These are phyloP conservation scores for Phytophthora palmivora DNA, from an alignment of 352 stramenopile genomes.

Conservation along the genomic window DNA sequence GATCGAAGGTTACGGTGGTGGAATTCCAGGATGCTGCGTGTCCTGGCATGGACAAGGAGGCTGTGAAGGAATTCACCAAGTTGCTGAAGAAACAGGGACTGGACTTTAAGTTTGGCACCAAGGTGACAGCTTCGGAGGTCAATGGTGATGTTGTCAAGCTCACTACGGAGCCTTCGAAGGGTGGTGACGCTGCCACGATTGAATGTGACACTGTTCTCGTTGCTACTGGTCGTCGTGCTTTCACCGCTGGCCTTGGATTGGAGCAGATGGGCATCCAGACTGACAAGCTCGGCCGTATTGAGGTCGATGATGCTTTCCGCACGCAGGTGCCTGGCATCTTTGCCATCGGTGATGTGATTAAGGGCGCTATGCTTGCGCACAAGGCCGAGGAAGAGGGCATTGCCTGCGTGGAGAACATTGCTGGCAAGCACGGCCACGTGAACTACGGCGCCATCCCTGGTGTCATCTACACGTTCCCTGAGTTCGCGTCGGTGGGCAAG, in stretches of 20 bases:
- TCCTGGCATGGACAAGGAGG: conserved; percentile 93
- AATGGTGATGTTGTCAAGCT: conserved; percentile 94
- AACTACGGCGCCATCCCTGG: conserved; percentile 99
- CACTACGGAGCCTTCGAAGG: conserved; percentile 92
- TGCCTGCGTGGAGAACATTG: conserved; percentile 97
- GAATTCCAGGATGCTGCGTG: conserved; percentile 98
- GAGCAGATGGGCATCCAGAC: conserved; percentile 98
- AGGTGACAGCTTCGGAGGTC: conserved; percentile 95
- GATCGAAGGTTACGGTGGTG: conserved; percentile 96
- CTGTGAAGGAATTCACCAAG: conserved; percentile 97
- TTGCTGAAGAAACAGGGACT: conserved; percentile 99
- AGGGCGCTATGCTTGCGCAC: conserved; percentile 99
- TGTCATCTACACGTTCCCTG: conserved; percentile 98
- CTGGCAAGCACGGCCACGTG: conserved; percentile 97
- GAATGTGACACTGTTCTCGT: conserved; percentile 87
- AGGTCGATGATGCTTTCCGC: conserved; percentile 97
- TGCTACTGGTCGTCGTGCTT: conserved; percentile 94
- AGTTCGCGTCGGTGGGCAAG: conserved; percentile 96
- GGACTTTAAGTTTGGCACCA: conserved; percentile 98
- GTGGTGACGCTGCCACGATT: conserved; percentile 61
- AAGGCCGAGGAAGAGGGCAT: conserved; percentile 99
- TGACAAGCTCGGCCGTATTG: conserved; percentile 96
- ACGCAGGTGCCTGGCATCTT: conserved; percentile 96
- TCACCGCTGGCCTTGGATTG: conserved; percentile 95
- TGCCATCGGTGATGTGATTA: conserved; percentile 98